These are phyloP conservation scores for Mytilinidion resinicola DNA, from an alignment of 495 filamentous ascomycete genomes.

Conservation along the genomic window DNA sequence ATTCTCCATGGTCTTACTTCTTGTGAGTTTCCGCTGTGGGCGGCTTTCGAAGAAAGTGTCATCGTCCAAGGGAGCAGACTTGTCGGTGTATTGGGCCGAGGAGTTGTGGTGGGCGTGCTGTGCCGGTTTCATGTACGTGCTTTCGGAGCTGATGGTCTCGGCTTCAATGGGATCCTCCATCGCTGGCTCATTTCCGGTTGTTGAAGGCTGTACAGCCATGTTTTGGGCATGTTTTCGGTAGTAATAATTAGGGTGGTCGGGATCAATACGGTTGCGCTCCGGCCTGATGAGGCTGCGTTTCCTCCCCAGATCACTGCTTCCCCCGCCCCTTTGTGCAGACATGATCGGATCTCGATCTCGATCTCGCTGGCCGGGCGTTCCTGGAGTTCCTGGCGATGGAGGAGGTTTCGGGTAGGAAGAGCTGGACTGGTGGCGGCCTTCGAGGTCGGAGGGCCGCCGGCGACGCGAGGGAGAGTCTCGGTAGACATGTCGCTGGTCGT, in stretches of 20 bases:
- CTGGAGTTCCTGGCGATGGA: constrained; percentile 28
- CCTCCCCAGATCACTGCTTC: constrained; percentile 47
- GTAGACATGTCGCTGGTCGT: constrained; percentile 42
- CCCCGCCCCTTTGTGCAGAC: constrained; percentile 12
- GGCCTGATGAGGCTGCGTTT: constrained; percentile 84
- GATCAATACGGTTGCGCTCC: constrained; percentile 73
- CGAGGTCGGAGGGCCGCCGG: constrained; percentile 56
- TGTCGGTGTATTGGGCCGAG: constrained; percentile 27
- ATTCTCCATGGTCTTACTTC: constrained; percentile 46
- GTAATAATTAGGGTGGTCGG: constrained; percentile 86
- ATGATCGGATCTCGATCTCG: constrained; percentile 33
- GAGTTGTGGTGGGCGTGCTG: constrained; percentile 32
- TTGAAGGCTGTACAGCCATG: constrained; percentile 81
- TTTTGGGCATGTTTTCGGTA: constrained; percentile 87
- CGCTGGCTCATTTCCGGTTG: constrained; percentile 85
- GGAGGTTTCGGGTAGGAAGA: constrained; percentile 11
- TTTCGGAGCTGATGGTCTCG: constrained; percentile 51
- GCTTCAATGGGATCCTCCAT: constrained; percentile 60
- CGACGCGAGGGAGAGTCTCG: constrained; percentile 63
- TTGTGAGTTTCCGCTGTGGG: constrained; percentile 44
- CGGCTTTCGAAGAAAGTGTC: neutral
- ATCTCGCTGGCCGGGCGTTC: constrained; percentile 24
- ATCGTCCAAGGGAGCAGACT: constrained; percentile 36
- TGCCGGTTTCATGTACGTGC: constrained; percentile 46
- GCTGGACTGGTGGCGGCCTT: constrained; percentile 39